Conservation (phyloP, 345 rosid species). For the Kernera saxatilis region DNA sequence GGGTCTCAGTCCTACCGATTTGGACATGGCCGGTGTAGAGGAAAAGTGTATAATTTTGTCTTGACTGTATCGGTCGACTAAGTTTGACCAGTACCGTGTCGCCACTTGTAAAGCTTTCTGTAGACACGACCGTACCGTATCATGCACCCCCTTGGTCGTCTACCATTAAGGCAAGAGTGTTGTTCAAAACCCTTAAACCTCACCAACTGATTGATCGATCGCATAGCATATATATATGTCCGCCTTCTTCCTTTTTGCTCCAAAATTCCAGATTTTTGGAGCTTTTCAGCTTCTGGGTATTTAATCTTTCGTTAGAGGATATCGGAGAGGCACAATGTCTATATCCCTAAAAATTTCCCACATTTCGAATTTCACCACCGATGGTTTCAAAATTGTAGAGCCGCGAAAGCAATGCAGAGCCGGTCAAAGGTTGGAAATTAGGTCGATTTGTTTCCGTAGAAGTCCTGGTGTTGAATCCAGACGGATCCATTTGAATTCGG, state of each 20-base stretch:
- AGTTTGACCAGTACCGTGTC: background rate
- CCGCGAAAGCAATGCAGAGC: conserved; percentile 13
- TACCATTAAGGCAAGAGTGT: background rate
- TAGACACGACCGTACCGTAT: conserved; percentile 2
- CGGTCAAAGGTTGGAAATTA: background rate
- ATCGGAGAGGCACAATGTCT: no score
- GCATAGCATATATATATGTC: background rate
- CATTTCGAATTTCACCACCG: conserved; percentile 14
- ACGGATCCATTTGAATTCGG: conserved; percentile 21
- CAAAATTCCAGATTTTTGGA: background rate
- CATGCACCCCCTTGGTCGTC: background rate
- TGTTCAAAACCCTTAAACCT: conserved; percentile 22
- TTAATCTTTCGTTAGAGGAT: no score
- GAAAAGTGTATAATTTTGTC: background rate
- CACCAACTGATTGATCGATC: background rate
- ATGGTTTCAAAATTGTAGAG: conserved; percentile 7
- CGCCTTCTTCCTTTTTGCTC: background rate
- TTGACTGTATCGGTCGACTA: background rate
- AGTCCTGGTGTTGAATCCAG: background rate
- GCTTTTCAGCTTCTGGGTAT: no score
- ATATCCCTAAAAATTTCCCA: conserved; percentile 8
- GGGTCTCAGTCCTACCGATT: no score
- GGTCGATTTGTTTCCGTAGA: conserved; percentile 13
- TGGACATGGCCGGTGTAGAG: no score
- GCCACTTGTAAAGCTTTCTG: background rate